Evolutionary conservation across 805 yeast species (phyloP), one percentile per base, ranked within the genome.

Genomic region (Maudiozyma serrabonitensis): DNA sequence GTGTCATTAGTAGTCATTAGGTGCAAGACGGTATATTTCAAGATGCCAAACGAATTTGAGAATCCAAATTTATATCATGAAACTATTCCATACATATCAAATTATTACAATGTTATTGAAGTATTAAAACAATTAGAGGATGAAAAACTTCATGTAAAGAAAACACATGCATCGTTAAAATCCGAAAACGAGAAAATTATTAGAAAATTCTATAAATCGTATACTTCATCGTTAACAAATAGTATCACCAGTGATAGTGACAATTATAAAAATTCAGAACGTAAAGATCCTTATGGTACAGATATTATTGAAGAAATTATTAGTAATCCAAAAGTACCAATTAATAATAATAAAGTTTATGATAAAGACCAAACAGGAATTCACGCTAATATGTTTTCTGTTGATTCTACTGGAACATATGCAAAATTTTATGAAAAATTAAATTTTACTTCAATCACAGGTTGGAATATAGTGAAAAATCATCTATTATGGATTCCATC

Each of bases 401-500:
- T 52, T 16, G 21, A 25, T n/a, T 25, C 54, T 6, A 23, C 56
- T 9, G 43, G 47, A 0, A 49, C 59, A 1, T 61, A 59, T 45
- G 51, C 49, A 19, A 57, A 49, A 26, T 59, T 60, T 49, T 53
- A 56, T 21, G 52, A 57, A 21, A 55, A 54, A 32, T 39, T 61
- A 13, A 46, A 52, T 11, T 51, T 56, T 7, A 54, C 57, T 15
- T 56, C 56, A 19, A 32, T 48, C 3, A 46, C 49, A 31, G 54
- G 53, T n/a, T 46, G 50, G 35, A 49, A 51, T 38, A 46, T 56
- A 8, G 32, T 59, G 43, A 52, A 51, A 42, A 45, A 46, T 31
- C 56, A 57, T 41, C 56, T 54, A 34, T 45, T 63, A 51, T 63
- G 67, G 67, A 51, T 62, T 26, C 67, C 67, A 1, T 49, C 52